Percentiles rank a stretch among this genome's conserved stretches.
phyloP scores from a whole-genome alignment of 2,329 filamentous ascomycete species.

The Phialemonium atrogriseum region DNA sequence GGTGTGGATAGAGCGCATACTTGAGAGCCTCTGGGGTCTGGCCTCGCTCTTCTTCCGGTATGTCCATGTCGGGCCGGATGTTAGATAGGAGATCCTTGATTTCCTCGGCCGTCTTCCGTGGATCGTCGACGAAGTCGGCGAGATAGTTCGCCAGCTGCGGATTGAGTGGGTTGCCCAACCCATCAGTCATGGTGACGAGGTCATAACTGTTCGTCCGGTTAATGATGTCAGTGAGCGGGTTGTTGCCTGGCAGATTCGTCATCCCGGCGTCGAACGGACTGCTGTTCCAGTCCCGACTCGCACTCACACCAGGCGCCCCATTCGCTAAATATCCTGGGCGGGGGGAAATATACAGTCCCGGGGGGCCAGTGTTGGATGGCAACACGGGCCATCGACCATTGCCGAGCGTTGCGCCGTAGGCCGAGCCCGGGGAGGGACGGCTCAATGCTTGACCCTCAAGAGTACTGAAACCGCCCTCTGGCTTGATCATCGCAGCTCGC shows the following conservation, averaged over 20 bases:
- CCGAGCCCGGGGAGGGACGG: no score
- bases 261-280: no score
- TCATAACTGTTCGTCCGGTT: slow-evolving; percentile 28
- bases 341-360: no score
- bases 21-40: slow-evolving; percentile 62
- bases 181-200: slow-evolving; percentile 25
- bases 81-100: slow-evolving; percentile 63
- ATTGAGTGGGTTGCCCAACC: slow-evolving; percentile 26
- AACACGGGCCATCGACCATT: no score
- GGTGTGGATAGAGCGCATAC: slow-evolving; percentile 68
- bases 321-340: no score
- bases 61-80: slow-evolving; percentile 63
- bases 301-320: background rate
- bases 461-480: no score
- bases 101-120: slow-evolving; percentile 45
- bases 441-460: no score
- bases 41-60: slow-evolving; percentile 52
- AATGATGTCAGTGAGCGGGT: slow-evolving; percentile 25
- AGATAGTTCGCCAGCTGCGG: slow-evolving; percentile 23
- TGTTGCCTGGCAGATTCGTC: slow-evolving; percentile 13
- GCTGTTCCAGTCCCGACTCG: no score
- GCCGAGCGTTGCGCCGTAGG: no score
- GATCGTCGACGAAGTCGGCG: slow-evolving; percentile 26
- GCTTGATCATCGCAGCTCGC: no score
- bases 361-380: no score